Percentiles rank a stretch among this genome's conserved stretches.
Evolutionary conservation across 1,284 basidiomycete genomes (phyloP).

Genomic region (Marasmius tenuissimus): DNA sequence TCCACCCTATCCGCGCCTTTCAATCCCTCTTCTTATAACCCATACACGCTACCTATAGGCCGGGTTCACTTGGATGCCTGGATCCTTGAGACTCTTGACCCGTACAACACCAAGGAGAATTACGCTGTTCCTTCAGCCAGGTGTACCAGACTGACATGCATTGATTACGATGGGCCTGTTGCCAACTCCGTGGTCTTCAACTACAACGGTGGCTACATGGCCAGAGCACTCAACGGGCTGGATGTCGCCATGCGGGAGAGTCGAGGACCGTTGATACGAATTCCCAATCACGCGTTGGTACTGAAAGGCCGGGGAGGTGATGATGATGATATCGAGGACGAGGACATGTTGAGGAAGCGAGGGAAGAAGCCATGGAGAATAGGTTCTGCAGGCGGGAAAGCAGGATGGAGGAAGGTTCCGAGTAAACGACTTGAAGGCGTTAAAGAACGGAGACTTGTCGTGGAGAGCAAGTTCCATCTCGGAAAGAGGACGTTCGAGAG

Average conservation of each 20-base stretch:
- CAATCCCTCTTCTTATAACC: conserved; percentile 75
- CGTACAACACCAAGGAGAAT: conserved; percentile 87
- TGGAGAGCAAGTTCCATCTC: background rate
- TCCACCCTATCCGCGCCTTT: conserved; percentile 81
- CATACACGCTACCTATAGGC: conserved; percentile 74
- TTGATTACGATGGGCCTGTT: conserved; percentile 89
- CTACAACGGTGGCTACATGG: conserved; percentile 76
- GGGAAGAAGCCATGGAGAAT: background rate
- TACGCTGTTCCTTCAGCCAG: conserved; percentile 94
- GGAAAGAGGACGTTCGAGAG: background rate
- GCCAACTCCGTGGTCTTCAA: conserved; percentile 55
- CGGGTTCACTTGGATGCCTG: conserved; percentile 91
- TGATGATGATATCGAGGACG: background rate
- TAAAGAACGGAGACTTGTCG: background rate
- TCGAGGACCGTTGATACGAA: background rate
- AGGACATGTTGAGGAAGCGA: background rate
- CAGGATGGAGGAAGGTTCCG: background rate
- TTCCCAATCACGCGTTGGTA: background rate
- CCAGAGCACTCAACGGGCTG: conserved; percentile 77
- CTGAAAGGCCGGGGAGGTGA: background rate
- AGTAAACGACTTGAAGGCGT: background rate
- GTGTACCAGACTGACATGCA: conserved; percentile 84
- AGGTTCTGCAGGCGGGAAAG: background rate
- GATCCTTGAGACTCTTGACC: conserved; percentile 96
- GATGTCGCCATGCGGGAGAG: conserved; percentile 52